A percentile compares a stretch with the other conserved stretches of the same genome.
phyloP scores from a whole-genome alignment of 1,139 yeast species.

The Hemisphaericaspora xylanilytica region DNA sequence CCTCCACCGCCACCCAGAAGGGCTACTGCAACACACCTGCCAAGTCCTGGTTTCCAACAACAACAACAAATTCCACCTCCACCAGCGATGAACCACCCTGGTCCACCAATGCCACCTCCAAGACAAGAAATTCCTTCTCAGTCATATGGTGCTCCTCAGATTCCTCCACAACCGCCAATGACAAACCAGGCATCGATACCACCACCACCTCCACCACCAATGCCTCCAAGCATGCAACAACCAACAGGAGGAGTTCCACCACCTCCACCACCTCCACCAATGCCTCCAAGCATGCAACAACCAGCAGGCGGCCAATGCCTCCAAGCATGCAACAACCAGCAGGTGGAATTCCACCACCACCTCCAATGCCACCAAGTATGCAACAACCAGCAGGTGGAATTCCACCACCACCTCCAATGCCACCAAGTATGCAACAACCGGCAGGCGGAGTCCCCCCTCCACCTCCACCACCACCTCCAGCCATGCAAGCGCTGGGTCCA shows the following conservation, averaged over 20 bases:
- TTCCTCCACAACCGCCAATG: slow-evolving; percentile 19
- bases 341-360: slow-evolving; percentile 14
- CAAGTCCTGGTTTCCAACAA: slow-evolving; percentile 8
- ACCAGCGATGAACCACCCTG: slow-evolving; percentile 8
- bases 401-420: slow-evolving; percentile 28
- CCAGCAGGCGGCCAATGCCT: slow-evolving; percentile 9
- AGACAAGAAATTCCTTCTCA: slow-evolving; percentile 9
- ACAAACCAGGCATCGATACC: no score
- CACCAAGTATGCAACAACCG: slow-evolving; percentile 6
- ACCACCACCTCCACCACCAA: slow-evolving; percentile 20
- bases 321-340: slow-evolving; percentile 3
- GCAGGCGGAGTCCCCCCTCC: slow-evolving; percentile 24
- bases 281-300: slow-evolving; percentile 6
- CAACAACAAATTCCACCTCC: background rate
- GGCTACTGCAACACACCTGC: background rate
- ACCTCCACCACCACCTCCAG: slow-evolving; percentile 27
- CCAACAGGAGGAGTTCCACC: no score
- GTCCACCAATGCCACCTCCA: slow-evolving; percentile 8
- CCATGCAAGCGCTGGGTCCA: slow-evolving; percentile 21
- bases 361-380: slow-evolving; percentile 14
- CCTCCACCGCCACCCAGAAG: slow-evolving; percentile 13
- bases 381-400: slow-evolving; percentile 12
- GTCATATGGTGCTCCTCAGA: slow-evolving; percentile 10
- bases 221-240: no score
- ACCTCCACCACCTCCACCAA: slow-evolving; percentile 11